phyloP scores from a whole-genome alignment of 441 rosid species.

The Pelargonium cotyledonis region DNA sequence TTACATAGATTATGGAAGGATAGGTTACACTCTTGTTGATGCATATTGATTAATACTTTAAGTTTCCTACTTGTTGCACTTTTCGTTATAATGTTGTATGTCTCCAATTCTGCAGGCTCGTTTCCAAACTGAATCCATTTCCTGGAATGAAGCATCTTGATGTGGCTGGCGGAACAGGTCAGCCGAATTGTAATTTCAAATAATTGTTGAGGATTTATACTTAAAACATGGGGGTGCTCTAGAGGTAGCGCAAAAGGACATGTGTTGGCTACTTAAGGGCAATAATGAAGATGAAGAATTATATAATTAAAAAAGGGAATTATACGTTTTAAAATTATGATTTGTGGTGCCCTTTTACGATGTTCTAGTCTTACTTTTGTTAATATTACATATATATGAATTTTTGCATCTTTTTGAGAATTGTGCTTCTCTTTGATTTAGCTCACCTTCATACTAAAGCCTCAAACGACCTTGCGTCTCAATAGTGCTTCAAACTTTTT shows the following conservation, averaged over 20 bases:
- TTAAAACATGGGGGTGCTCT: background rate
- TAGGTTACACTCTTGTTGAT: slow-evolving; percentile 39
- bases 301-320: too few relatives aligned
- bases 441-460: too few relatives aligned
- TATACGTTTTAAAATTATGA: too few relatives aligned
- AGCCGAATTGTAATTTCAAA: slow-evolving; percentile 6
- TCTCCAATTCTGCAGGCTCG: slow-evolving; percentile 46
- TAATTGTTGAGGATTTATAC: background rate
- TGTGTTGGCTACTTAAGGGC: background rate
- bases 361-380: too few relatives aligned
- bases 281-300: background rate
- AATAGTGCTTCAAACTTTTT: too few relatives aligned
- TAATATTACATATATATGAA: too few relatives aligned
- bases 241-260: too few relatives aligned
- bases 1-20: slow-evolving; percentile 94
- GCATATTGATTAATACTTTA: slow-evolving; percentile 8
- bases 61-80: background rate
- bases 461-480: too few relatives aligned
- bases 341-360: too few relatives aligned
- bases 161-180: slow-evolving; percentile 98
- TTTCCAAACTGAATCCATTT: slow-evolving; percentile 77
- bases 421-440: too few relatives aligned
- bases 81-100: slow-evolving; percentile 11
- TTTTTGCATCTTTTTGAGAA: too few relatives aligned
- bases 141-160: slow-evolving; percentile 96